Evolutionary conservation across 192 early-diverging fungal genomes (phyloP).

Genomic region (Pilobolus umbonatus): DNA sequence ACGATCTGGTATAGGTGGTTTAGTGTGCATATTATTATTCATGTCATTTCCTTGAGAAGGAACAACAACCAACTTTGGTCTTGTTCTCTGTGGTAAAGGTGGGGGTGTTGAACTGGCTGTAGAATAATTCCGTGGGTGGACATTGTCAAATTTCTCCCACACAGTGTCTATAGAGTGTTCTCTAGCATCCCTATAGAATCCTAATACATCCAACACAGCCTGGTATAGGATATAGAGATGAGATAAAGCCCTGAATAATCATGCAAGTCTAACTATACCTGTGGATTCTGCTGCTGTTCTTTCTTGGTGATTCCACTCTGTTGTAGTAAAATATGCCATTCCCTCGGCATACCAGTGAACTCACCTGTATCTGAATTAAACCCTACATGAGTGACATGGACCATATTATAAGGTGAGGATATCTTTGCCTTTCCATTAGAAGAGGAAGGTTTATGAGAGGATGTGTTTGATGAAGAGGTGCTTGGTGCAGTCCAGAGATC

Average conservation of each 20-base stretch:
- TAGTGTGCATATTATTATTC: background rate
- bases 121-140: conserved; percentile 10
- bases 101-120: conserved; percentile 14
- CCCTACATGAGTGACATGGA: conserved; percentile 96
- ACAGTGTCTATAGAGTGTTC: conserved; percentile 26
- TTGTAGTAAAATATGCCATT: conserved; percentile 86
- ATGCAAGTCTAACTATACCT: too few species aligned
- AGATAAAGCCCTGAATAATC: too few species aligned
- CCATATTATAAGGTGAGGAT: conserved; percentile 91
- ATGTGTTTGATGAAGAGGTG: background rate
- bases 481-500: conserved; percentile 32
- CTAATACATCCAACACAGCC: conserved; percentile 77
- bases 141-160: conserved; percentile 35
- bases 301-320: conserved; percentile 92
- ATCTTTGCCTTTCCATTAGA: conserved; percentile 79
- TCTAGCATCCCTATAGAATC: conserved; percentile 68
- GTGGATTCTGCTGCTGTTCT: conserved; percentile 89
- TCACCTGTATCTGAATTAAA: conserved; percentile 95
- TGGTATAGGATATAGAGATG: too few species aligned
- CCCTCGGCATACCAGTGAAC: conserved; percentile 88
- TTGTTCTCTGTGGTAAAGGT: conserved; percentile 21
- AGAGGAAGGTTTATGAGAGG: too few species aligned
- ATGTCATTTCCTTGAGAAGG: too few species aligned
- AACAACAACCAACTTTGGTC: conserved; percentile 14
- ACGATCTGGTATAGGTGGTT: conserved; percentile 4